Conservation (phyloP, 2,329 filamentous ascomycete species). For the Colletotrichum coccodes region DNA sequence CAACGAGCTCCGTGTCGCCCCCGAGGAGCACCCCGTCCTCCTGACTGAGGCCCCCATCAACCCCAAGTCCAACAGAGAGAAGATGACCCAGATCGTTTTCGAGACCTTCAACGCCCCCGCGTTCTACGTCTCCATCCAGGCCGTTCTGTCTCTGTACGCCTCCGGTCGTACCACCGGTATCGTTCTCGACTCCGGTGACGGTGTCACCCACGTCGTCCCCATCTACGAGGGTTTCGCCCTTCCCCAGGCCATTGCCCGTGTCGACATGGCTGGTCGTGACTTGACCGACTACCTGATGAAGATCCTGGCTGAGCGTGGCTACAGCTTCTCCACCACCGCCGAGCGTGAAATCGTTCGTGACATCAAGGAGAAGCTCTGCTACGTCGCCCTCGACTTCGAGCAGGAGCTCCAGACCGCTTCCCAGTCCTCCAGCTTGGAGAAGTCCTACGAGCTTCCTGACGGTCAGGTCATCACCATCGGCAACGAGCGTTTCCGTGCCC, state of each 20-base stretch:
- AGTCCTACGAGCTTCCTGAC: constrained; percentile 99
- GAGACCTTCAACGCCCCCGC: constrained; percentile 99
- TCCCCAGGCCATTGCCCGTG: constrained; percentile 99
- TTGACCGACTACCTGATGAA: constrained; percentile 99
- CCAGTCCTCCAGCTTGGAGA: constrained; percentile 98
- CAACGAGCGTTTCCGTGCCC: constrained; percentile 99
- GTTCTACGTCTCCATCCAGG: constrained; percentile 99
- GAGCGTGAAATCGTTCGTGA: constrained; percentile 99
- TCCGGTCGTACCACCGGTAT: constrained; percentile 99
- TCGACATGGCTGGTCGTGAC: constrained; percentile 99
- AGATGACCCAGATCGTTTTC: constrained; percentile 99
- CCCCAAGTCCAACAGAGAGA: constrained; percentile 99
- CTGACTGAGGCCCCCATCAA: constrained; percentile 99
- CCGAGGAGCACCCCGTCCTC: constrained; percentile 99
- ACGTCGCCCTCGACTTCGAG: constrained; percentile 99
- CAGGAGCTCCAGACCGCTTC: constrained; percentile 99
- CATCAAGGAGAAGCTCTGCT: constrained; percentile 99
- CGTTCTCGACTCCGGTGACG: constrained; percentile 99
- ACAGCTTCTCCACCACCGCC: constrained; percentile 99
- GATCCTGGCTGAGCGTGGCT: constrained; percentile 99
- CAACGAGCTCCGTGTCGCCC: constrained; percentile 99
- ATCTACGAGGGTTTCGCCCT: constrained; percentile 99
- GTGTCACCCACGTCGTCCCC: constrained; percentile 99
- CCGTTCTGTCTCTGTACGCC: constrained; percentile 98
- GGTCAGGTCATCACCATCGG: constrained; percentile 99